Evolutionary conservation across 495 filamentous ascomycete species (phyloP).

Genomic region (Daldinia caldariorum): DNA sequence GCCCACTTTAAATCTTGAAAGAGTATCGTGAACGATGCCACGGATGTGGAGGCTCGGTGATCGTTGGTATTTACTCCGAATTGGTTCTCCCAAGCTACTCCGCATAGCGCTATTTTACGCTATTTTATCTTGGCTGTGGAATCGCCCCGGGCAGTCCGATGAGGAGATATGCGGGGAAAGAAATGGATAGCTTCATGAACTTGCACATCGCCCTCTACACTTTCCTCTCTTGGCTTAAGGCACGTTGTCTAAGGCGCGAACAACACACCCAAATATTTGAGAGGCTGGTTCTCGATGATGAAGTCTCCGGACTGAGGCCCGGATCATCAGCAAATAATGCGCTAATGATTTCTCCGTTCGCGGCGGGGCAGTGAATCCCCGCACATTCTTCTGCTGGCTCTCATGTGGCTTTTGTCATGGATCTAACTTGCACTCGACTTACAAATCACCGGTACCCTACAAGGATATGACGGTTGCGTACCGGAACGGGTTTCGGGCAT

Average conservation of each 20-base stretch:
- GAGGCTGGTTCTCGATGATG: slow-evolving; percentile 28
- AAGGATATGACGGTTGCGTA: slow-evolving; percentile 51
- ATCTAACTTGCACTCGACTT: slow-evolving; percentile 33
- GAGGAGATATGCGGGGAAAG: slow-evolving; percentile 30
- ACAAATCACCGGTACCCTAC: slow-evolving; percentile 51
- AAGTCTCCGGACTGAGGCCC: slow-evolving; percentile 44
- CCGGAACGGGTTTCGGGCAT: slow-evolving; percentile 33
- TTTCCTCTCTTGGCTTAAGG: no score
- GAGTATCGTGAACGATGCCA: not conserved
- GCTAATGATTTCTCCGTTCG: slow-evolving; percentile 51
- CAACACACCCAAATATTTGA: no score
- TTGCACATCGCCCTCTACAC: not conserved
- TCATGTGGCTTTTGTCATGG: slow-evolving; percentile 37
- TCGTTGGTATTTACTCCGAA: slow-evolving; percentile 16
- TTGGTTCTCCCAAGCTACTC: slow-evolving; percentile 27
- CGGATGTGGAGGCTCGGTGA: slow-evolving; percentile 13
- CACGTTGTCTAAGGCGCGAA: no score
- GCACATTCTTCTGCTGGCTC: slow-evolving; percentile 49
- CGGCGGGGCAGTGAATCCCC: slow-evolving; percentile 53
- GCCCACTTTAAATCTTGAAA: slow-evolving; percentile 16
- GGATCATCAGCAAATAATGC: slow-evolving; percentile 51
- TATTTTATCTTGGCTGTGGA: not conserved
- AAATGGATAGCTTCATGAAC: not conserved
- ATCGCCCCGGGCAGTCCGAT: not conserved
- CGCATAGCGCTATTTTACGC: slow-evolving; percentile 8